Base-by-base conservation (phyloP, 225 moss, liverwort and hornwort species). In the Pseudoscleropodium purum region DNA sequence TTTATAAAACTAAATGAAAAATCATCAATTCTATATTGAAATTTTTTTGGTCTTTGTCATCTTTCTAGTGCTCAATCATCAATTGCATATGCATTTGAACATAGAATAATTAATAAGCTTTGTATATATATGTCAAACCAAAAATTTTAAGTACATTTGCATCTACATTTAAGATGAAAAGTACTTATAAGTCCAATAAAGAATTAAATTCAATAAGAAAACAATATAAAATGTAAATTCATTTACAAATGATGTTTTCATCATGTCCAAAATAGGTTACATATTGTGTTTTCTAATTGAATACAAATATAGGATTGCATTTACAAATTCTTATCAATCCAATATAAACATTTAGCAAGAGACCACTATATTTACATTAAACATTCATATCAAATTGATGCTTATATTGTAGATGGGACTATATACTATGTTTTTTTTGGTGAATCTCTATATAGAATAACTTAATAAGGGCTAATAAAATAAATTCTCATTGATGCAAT, bases 241-340 rank as follows among this genome's bases (percentile, higher is more conserved):
- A 75, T 11, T 31, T 11, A 49, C 2, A 30, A 18, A 30, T 74
- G 47, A 49, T 5, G 33, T 33, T 49, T 75, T 49, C 12, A 75
- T 49, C 0, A 20, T 75, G 4, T 11, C 7, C 10, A 31, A 47
- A 30, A 11, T 47, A 31, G 31, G 31, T 47, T 31, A 49, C 31
- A 47, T 7, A 75, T 31, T 18, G 1, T 30, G 0, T 17, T 47
- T 0, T 30, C 4, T 11, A 11, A 19, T 1, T 75, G 1, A 49
- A 20, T 13, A 7, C 75, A 49, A 75, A 20, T 0, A 7, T 49
- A 18, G 7, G 6, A 33, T 12, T 49, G 5, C 2, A 13, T 1
- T 19, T 33, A 49, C 13, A 75, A 75, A 12, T 11, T 33, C 1
- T 49, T 7, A 7, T 20, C 31, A 31, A 75, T 75, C 7, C 0